Evolutionary conservation across 2,329 filamentous ascomycete genomes (phyloP).

Genomic region (Chaetomium strumarium): DNA sequence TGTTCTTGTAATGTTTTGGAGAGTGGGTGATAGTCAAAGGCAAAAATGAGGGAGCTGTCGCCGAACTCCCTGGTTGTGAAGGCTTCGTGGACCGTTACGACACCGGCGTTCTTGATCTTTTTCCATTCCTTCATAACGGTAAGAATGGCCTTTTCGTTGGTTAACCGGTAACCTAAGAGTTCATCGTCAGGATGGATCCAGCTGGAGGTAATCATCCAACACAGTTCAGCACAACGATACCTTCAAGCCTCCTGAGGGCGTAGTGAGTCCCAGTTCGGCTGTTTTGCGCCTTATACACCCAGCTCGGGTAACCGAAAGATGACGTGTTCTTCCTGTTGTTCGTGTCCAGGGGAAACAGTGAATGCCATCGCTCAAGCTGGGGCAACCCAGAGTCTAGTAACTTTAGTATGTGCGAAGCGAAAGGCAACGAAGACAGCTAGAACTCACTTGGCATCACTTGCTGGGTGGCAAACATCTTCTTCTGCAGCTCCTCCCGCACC

Average conservation of each 20-base stretch:
- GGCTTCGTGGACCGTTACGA: constrained; percentile 83
- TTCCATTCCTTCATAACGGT: constrained; percentile 80
- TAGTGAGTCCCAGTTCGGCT: constrained; percentile 86
- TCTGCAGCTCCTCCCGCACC: constrained; percentile 80
- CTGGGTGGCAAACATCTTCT: constrained; percentile 76
- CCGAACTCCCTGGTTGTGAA: constrained; percentile 92
- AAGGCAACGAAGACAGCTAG: background rate
- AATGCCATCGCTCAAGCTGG: constrained; percentile 82
- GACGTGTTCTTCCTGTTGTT: constrained; percentile 70
- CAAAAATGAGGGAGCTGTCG: constrained; percentile 89
- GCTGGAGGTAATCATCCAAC: too few relatives aligned
- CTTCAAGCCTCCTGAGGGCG: constrained; percentile 78
- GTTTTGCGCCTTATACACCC: constrained; percentile 92
- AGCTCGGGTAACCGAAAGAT: constrained; percentile 82
- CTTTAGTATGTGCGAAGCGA: background rate
- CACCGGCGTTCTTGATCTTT: constrained; percentile 69
- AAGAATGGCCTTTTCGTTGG: constrained; percentile 81
- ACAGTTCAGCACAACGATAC: constrained; percentile 32
- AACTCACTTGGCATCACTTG: constrained; percentile 73
- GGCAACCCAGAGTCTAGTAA: constrained; percentile 49
- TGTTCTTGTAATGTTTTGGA: constrained; percentile 85
- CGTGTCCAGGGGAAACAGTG: constrained; percentile 81
- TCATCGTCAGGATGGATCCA: constrained; percentile 12
- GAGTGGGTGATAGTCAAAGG: constrained; percentile 87
- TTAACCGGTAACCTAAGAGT: constrained; percentile 62